Percentiles rank a stretch among this genome's conserved stretches.
These are phyloP conservation scores for Quercus tomentella DNA, from an alignment of 331 rosid genomes.

Conservation along the genomic window DNA sequence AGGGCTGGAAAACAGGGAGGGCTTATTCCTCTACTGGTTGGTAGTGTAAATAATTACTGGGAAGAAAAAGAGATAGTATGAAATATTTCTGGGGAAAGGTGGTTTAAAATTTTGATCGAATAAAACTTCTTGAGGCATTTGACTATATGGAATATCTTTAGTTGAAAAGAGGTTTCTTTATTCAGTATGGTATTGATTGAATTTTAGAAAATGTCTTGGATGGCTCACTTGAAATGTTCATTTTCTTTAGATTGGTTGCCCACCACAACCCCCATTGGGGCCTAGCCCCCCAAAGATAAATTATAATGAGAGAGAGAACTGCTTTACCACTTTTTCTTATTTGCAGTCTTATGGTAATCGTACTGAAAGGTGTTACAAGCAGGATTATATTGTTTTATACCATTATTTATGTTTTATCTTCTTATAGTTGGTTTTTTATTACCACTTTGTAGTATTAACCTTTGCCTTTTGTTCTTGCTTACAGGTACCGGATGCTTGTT, in stretches of 20 bases:
- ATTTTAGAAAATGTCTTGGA: neutral
- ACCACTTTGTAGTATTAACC: slow-evolving; percentile 16
- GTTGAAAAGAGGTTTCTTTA: neutral
- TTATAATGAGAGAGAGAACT: neutral
- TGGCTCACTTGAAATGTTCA: neutral
- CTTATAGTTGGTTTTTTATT: slow-evolving; percentile 12
- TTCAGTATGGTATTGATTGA: neutral
- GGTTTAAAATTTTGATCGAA: neutral
- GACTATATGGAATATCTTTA: neutral
- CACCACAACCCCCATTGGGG: no score
- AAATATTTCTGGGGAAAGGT: neutral
- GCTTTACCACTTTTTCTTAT: neutral
- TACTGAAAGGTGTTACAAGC: neutral
- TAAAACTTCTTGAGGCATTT: neutral
- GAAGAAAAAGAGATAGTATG: neutral
- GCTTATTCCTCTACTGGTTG: neutral
- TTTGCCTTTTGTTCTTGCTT: slow-evolving; percentile 10
- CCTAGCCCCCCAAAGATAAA: no score
- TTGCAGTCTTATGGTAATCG: neutral
- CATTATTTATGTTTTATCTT: slow-evolving; percentile 3
- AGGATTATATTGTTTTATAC: slow-evolving; percentile 12
- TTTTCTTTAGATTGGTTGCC: no score
- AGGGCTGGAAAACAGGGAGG: no score
- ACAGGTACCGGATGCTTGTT: slow-evolving; percentile 89
- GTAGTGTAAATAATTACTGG: neutral